Evolutionary conservation across 2,329 filamentous ascomycete genomes (phyloP), one percentile per base, ranked within the genome.

Genomic region (Aureobasidium uvarum): DNA sequence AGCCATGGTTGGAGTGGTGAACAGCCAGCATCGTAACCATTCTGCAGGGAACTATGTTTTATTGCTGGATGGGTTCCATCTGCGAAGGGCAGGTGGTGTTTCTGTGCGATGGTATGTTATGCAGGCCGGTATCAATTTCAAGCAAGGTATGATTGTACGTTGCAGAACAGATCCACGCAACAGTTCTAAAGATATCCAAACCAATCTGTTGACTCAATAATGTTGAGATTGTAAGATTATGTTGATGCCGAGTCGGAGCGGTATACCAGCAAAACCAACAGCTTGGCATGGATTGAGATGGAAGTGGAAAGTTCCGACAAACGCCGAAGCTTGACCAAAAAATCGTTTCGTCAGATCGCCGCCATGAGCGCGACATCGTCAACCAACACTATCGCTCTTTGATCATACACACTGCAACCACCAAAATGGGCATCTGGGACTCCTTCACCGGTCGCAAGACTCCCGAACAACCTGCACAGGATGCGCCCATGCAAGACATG

Each of bases 401-500:
- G 3, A 38, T 13, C 14, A 7, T 3, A 45, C 28, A 45, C 31
- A 46, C 66, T 52, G 46, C 66, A 65, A 52, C 36, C 1, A 31
- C 31, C 60, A 74, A 55, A 13, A 85, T 85, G 83, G 79, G 81
- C 65, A 79, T 85, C 72, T 86, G 84, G 86, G 86, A 88, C 73
- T 80, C 82, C 20, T 78, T 89, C 72, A 84, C 84, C 45, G 86
- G 86, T 68, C 83, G 83, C 73, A 87, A 86, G 76, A 73, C 80
- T 56, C 71, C 73, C 38, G 71, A 73, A 43, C 72, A 79, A 56
- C 77, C 82, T 74, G 73, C 79, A 68, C 77, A 80, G 65, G 68
- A 76, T 33, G 74, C 77, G 66, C 68, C 72, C 64, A 70, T 76
- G 69, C 79, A 75, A 67, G 79, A 84, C 69, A 75, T 83, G 67